Conservation (phyloP, 495 filamentous ascomycete species). For the Aspergillus cristatus region DNA sequence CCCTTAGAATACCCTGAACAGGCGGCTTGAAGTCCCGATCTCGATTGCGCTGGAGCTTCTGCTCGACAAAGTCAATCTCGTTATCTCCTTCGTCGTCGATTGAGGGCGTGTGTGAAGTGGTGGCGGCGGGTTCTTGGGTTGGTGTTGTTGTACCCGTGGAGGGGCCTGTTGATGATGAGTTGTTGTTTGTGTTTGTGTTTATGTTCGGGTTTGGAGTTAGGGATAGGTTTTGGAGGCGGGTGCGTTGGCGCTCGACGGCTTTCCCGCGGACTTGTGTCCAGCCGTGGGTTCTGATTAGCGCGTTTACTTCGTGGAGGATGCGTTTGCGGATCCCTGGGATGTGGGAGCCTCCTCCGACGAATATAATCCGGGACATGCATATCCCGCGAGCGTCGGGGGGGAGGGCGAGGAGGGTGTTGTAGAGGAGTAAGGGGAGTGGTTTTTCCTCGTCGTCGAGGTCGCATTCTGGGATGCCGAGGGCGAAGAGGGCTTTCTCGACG, state of each 20-base stretch:
- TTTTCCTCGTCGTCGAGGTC: slow-evolving; percentile 80
- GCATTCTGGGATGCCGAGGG: slow-evolving; percentile 36
- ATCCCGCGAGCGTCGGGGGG: slow-evolving; percentile 72
- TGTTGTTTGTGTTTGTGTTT: slow-evolving; percentile 3
- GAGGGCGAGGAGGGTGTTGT: slow-evolving; percentile 62
- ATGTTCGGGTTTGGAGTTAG: slow-evolving; percentile 15
- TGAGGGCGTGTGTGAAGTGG: slow-evolving; percentile 15
- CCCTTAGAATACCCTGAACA: slow-evolving; percentile 55
- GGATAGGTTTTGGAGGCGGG: slow-evolving; percentile 36
- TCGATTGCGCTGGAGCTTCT: slow-evolving; percentile 43
- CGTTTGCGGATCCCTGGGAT: slow-evolving; percentile 77
- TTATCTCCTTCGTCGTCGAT: slow-evolving; percentile 26
- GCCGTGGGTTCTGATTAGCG: slow-evolving; percentile 52
- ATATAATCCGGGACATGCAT: slow-evolving; percentile 85
- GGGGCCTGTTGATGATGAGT: no score
- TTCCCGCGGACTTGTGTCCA: slow-evolving; percentile 70
- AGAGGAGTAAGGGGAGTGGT: slow-evolving; percentile 63
- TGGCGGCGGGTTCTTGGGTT: slow-evolving; percentile 8
- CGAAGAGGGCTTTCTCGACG: slow-evolving; percentile 68
- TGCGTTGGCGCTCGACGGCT: slow-evolving; percentile 44
- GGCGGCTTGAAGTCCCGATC: slow-evolving; percentile 36
- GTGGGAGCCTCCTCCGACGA: slow-evolving; percentile 72
- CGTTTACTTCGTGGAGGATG: slow-evolving; percentile 62
- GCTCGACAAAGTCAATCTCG: slow-evolving; percentile 55
- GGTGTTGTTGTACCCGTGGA: background rate